Evolutionary conservation across 345 rosid genomes (phyloP).

Genomic region (Boechera retrofracta): DNA sequence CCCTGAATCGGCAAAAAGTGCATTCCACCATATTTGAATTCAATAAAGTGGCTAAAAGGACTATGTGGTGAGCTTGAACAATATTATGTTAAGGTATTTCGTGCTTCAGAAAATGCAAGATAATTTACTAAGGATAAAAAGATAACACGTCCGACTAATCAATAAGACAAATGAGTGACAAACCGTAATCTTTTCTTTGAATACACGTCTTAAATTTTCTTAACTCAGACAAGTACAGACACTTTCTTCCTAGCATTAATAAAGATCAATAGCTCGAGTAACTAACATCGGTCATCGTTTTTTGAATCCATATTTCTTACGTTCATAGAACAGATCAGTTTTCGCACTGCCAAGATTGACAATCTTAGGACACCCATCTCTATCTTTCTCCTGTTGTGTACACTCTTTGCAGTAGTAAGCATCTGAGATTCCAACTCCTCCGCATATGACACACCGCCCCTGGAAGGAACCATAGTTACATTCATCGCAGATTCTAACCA

Average conservation of each 20-base stretch:
- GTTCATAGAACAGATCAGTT: conserved; percentile 65
- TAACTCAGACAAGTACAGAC: conserved; percentile 11
- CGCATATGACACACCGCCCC: conserved; percentile 72
- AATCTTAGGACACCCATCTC: conserved; percentile 73
- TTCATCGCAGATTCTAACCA: conserved; percentile 70
- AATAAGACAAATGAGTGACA: conserved; percentile 4
- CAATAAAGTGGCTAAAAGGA: background rate
- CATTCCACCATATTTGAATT: background rate
- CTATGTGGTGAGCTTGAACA: background rate
- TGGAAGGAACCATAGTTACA: conserved; percentile 80
- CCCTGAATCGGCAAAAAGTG: too few species aligned
- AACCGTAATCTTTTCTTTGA: background rate
- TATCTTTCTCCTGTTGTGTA: conserved; percentile 71
- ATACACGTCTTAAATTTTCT: background rate
- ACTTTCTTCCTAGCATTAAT: background rate
- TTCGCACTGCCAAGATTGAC: conserved; percentile 71
- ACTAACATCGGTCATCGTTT: conserved; percentile 41
- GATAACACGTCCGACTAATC: background rate
- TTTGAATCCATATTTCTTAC: conserved; percentile 71
- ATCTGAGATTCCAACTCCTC: conserved; percentile 74
- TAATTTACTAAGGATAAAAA: background rate
- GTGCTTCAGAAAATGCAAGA: background rate
- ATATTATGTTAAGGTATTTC: background rate
- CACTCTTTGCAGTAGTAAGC: conserved; percentile 81
- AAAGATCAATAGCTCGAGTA: background rate